Percentiles rank a stretch among this genome's conserved stretches.
These are phyloP conservation scores for Aphanocladium album DNA, from an alignment of 2,329 filamentous ascomycete species.

Conservation along the genomic window DNA sequence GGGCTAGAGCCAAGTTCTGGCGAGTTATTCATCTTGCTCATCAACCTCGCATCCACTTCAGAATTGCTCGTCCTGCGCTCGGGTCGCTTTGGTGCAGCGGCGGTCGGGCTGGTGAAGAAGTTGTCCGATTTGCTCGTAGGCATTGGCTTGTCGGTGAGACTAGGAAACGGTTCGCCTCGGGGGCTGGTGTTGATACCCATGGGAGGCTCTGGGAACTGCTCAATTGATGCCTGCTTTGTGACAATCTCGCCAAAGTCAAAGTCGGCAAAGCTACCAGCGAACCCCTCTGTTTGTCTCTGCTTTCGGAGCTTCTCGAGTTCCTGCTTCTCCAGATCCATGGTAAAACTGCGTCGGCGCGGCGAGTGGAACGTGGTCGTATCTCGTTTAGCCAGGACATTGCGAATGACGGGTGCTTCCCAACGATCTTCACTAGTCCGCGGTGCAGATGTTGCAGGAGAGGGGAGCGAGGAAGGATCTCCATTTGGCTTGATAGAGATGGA, in stretches of 20 bases:
- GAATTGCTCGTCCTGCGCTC: background rate
- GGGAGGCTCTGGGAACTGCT: conserved; percentile 3
- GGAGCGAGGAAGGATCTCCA: conserved; percentile 29
- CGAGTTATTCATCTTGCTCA: background rate
- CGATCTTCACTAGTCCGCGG: conserved; percentile 37
- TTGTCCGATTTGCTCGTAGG: background rate
- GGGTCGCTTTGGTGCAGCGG: background rate
- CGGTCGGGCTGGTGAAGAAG: background rate
- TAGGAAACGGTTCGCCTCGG: background rate
- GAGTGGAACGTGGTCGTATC: conserved; percentile 45
- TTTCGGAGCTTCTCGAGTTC: conserved; percentile 19
- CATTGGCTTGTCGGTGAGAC: background rate
- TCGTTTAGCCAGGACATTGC: conserved; percentile 44
- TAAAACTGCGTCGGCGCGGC: conserved; percentile 42
- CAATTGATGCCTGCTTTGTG: conserved; percentile 15
- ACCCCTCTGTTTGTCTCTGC: conserved; percentile 25
- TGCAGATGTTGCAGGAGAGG: conserved; percentile 38
- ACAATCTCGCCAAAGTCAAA: conserved; percentile 34
- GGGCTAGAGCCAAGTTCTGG: background rate
- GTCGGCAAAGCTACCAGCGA: conserved; percentile 33
- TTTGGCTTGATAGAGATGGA: conserved; percentile 1
- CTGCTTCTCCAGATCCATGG: conserved; percentile 40
- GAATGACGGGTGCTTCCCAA: conserved; percentile 38
- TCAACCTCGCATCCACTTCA: background rate
- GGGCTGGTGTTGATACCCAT: background rate